Evolutionary conservation across 176 grass and related monocot species (phyloP), one percentile per base, ranked within the genome.

Genomic region (Musa acuminata): DNA sequence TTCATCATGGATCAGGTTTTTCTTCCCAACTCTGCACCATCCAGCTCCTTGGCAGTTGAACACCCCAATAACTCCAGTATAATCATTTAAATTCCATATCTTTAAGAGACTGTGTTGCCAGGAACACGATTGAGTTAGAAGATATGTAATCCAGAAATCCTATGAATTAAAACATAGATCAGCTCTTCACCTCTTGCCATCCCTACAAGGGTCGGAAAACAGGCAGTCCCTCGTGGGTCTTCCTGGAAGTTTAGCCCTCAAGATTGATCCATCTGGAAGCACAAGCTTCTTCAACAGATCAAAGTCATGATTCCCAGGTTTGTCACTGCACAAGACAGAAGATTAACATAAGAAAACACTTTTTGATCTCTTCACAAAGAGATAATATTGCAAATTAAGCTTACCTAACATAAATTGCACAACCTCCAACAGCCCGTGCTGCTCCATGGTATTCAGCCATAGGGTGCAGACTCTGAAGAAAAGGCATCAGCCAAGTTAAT

Each of bases 1-100:
- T 79, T 83, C 77, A 50, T 91, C 92, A 23, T 96, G 92, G 76
- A 96, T 80, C 50, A 85, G 65, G 54, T 87, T 91, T 76, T 81
- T 96, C 85, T 91, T 91, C 51, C 73, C 86, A 29, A 84, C 64
- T 1, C 16, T 73, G 75, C 92, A 96, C 88, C 88, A 96, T 7
- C 88, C 92, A 3, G 92, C 92, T 17, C 92, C 92, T 71, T 91
- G 88, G 77, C 92, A 91, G 73, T 96, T 96, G 84, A 96, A 96
- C 51, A 89, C 86, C 3, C 88, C 92, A 62, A 96, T 81, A 2
- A 96, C 88, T n/a, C 92, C 92, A 4, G 84, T 72, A n/a, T 88
- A 78, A 49, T 88, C 84, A 50, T 96, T 96, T 79, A 96, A 70
- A 63, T 91, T 96, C 92, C 92, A 96, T 51, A 96, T 89, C 77